These are phyloP conservation scores for Saccharomycopsis amapae DNA, from an alignment of 805 yeast species.

Conservation along the genomic window DNA sequence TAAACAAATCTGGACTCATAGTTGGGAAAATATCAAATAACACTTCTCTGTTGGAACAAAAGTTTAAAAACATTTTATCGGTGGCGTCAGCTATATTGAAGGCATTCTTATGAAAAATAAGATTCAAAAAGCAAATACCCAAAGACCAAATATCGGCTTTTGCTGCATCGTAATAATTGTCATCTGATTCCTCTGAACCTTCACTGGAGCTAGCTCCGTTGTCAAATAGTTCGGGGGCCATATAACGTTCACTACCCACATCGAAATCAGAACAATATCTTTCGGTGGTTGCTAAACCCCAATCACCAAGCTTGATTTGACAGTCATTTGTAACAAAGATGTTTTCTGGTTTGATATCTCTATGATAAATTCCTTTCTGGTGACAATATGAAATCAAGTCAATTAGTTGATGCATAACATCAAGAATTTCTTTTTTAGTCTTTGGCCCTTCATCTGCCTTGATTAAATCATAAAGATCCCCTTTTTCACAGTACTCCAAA, in stretches of 20 bases:
- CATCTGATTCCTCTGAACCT: slow-evolving; percentile 22
- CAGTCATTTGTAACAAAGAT: slow-evolving; percentile 67
- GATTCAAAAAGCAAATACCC: slow-evolving; percentile 72
- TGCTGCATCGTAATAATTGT: slow-evolving; percentile 57
- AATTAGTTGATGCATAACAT: slow-evolving; percentile 77
- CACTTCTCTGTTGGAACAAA: slow-evolving; percentile 66
- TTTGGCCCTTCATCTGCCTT: slow-evolving; percentile 73
- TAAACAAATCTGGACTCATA: slow-evolving; percentile 79
- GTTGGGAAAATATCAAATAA: slow-evolving; percentile 86
- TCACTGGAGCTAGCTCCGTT: slow-evolving; percentile 20
- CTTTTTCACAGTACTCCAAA: slow-evolving; percentile 79
- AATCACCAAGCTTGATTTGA: slow-evolving; percentile 73
- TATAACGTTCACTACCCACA: slow-evolving; percentile 83
- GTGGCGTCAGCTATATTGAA: slow-evolving; percentile 70
- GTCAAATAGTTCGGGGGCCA: slow-evolving; percentile 82
- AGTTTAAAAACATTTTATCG: slow-evolving; percentile 33
- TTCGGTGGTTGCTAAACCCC: slow-evolving; percentile 80
- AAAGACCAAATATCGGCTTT: slow-evolving; percentile 85
- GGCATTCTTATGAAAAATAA: slow-evolving; percentile 81
- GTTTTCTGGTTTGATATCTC: slow-evolving; percentile 88
- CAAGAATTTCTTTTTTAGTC: slow-evolving; percentile 74
- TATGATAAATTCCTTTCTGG: slow-evolving; percentile 79
- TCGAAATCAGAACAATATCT: slow-evolving; percentile 77
- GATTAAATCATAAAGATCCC: slow-evolving; percentile 69
- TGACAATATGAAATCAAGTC: slow-evolving; percentile 85